These are phyloP conservation scores for Candida awuae DNA, from an alignment of 805 yeast species.

Conservation along the genomic window DNA sequence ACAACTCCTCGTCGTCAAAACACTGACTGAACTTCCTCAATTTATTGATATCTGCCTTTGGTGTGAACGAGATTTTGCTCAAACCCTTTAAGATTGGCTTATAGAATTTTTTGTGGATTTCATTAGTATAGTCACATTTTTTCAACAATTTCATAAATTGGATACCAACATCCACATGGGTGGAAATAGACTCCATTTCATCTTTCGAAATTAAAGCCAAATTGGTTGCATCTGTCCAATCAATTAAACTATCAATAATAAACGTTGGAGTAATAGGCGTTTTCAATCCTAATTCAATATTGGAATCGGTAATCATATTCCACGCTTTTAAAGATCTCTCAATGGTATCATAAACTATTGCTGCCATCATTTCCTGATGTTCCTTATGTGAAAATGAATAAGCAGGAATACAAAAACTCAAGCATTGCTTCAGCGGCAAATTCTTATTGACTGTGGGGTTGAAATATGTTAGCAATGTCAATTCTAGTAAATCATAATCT, in stretches of 20 bases:
- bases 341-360: slow-evolving; percentile 60
- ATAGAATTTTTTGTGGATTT: slow-evolving; percentile 42
- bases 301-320: slow-evolving; percentile 32
- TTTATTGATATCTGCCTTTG: slow-evolving; percentile 16
- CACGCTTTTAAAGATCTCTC: slow-evolving; percentile 42
- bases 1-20: slow-evolving; percentile 18
- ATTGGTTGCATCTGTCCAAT: slow-evolving; percentile 79
- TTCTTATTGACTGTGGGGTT: slow-evolving; percentile 58
- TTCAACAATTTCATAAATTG: slow-evolving; percentile 46
- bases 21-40: slow-evolving; percentile 19
- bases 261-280: slow-evolving; percentile 36
- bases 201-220: slow-evolving; percentile 43
- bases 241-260: slow-evolving; percentile 61
- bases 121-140: slow-evolving; percentile 37
- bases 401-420: slow-evolving; percentile 83
- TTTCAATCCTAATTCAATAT: slow-evolving; percentile 22
- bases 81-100: slow-evolving; percentile 47
- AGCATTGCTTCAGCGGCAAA: slow-evolving; percentile 64
- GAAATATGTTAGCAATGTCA: slow-evolving; percentile 66
- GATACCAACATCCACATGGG: slow-evolving; percentile 50
- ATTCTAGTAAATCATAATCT: slow-evolving; percentile 64
- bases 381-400: slow-evolving; percentile 67
- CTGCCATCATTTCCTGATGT: slow-evolving; percentile 62
- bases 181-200: slow-evolving; percentile 33
- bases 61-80: slow-evolving; percentile 39